Conservation (phyloP, 805 yeast genomes). For the Starmerella kuoi region DNA sequence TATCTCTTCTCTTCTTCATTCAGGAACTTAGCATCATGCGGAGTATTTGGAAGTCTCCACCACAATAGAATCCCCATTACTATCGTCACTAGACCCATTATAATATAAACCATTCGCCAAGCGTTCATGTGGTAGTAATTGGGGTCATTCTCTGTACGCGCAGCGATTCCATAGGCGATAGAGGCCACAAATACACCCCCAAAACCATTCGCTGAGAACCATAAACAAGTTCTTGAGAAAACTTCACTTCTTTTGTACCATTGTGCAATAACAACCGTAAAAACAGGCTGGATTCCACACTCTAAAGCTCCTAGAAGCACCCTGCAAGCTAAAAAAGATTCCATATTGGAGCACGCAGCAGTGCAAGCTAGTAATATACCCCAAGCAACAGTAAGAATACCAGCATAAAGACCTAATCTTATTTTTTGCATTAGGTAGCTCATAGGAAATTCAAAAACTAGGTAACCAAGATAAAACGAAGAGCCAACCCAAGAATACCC, state of each 20-base stretch:
- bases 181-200: conserved; percentile 27
- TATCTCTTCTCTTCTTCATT: conserved; percentile 35
- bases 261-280: conserved; percentile 43
- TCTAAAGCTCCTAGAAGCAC: conserved; percentile 42
- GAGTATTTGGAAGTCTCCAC: conserved; percentile 45
- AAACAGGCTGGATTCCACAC: conserved; percentile 44
- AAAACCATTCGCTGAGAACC: conserved; percentile 36
- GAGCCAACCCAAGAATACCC: conserved; percentile 38
- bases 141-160: conserved; percentile 28
- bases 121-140: not conserved
- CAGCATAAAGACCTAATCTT: conserved; percentile 42
- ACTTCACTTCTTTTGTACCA: conserved; percentile 42
- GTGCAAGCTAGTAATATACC: conserved; percentile 42
- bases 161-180: conserved; percentile 9
- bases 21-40: conserved; percentile 31
- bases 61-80: conserved; percentile 38
- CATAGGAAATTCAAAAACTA: conserved; percentile 43
- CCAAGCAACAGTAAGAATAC: conserved; percentile 43
- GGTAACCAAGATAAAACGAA: conserved; percentile 49
- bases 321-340: conserved; percentile 37
- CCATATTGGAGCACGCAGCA: conserved; percentile 35
- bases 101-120: conserved; percentile 51
- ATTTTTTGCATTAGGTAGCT: conserved; percentile 38
- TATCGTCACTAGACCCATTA: conserved; percentile 49
- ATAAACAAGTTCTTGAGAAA: conserved; percentile 35